phyloP scores from a whole-genome alignment of 2,329 filamentous ascomycete genomes.

The Blastomyces parvus region DNA sequence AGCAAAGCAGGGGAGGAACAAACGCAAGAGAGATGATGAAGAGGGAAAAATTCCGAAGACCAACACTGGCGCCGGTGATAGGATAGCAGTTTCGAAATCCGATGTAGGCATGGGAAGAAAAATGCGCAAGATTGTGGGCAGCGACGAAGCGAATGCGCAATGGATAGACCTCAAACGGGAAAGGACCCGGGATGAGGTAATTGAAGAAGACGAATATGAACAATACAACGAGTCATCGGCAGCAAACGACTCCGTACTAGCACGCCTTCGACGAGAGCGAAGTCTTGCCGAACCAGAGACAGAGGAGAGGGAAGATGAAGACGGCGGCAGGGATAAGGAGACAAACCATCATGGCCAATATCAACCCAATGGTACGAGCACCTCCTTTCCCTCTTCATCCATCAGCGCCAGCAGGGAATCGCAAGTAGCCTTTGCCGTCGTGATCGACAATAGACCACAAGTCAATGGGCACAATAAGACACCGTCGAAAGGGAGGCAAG shows the following conservation, averaged over 20 bases:
- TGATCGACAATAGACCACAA: conserved; percentile 16
- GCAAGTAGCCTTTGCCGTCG: conserved; percentile 13
- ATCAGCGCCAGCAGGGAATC: conserved; percentile 12
- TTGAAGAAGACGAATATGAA: conserved; percentile 28
- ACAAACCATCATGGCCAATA: conserved; percentile 5
- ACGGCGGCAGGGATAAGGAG: conserved; percentile 7
- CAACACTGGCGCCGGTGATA: conserved; percentile 49
- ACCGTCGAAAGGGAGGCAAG: conserved; percentile 1
- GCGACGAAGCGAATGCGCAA: conserved; percentile 28
- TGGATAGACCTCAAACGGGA: conserved; percentile 26
- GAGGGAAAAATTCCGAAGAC: conserved; percentile 37
- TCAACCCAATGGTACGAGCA: conserved; percentile 11
- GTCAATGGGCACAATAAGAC: neutral
- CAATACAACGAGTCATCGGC: conserved; percentile 26
- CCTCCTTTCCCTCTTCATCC: conserved; percentile 13
- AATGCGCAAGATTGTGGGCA: conserved; percentile 40
- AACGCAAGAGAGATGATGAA: conserved; percentile 35
- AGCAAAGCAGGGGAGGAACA: conserved; percentile 20
- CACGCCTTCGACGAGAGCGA: conserved; percentile 24
- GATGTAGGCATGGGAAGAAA: conserved; percentile 38
- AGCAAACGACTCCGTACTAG: conserved; percentile 25
- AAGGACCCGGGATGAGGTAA: conserved; percentile 18
- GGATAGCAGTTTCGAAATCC: conserved; percentile 38
- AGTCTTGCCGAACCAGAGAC: conserved; percentile 1
- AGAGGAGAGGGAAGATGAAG: conserved; percentile 15